Conservation (phyloP, 805 yeast species). For the Saccharomyces jurei region DNA sequence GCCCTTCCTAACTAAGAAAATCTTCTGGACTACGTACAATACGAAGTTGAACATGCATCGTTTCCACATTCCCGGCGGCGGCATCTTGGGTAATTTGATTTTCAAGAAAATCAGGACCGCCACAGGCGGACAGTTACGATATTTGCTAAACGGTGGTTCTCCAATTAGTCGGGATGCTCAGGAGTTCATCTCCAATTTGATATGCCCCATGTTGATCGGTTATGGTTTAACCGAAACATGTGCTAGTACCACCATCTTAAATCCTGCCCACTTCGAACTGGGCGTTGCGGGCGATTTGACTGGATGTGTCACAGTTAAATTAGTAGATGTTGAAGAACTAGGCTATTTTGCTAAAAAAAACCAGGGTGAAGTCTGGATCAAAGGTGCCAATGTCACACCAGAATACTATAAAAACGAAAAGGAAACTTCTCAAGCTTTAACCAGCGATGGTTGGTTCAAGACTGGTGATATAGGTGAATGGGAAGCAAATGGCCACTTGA, state of each 20-base stretch:
- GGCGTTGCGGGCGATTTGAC: constrained; percentile 79
- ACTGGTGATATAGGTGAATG: constrained; percentile 98
- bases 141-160: constrained; percentile 84
- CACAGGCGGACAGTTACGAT: constrained; percentile 82
- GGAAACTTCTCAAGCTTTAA: constrained; percentile 70
- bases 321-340: constrained; percentile 84
- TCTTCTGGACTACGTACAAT: constrained; percentile 83
- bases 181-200: constrained; percentile 60
- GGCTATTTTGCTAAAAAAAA: constrained; percentile 84
- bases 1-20: constrained; percentile 59
- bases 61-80: constrained; percentile 68
- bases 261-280: constrained; percentile 55
- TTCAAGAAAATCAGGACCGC: constrained; percentile 88
- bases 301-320: constrained; percentile 77
- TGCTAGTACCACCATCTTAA: constrained; percentile 73
- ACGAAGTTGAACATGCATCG: constrained; percentile 58
- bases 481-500: constrained; percentile 71
- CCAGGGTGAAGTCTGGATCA: constrained; percentile 86
- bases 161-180: constrained; percentile 79
- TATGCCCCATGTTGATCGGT: constrained; percentile 86
- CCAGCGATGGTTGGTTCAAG: constrained; percentile 85
- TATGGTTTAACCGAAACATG: constrained; percentile 95
- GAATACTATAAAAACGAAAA: constrained; percentile 77
- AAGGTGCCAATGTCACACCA: constrained; percentile 62
- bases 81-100: constrained; percentile 52